Percentiles rank a stretch among this genome's conserved stretches.
Evolutionary conservation across 163 green algal genomes (phyloP).

Genomic region (Coccomyxa subellipsoidea): DNA sequence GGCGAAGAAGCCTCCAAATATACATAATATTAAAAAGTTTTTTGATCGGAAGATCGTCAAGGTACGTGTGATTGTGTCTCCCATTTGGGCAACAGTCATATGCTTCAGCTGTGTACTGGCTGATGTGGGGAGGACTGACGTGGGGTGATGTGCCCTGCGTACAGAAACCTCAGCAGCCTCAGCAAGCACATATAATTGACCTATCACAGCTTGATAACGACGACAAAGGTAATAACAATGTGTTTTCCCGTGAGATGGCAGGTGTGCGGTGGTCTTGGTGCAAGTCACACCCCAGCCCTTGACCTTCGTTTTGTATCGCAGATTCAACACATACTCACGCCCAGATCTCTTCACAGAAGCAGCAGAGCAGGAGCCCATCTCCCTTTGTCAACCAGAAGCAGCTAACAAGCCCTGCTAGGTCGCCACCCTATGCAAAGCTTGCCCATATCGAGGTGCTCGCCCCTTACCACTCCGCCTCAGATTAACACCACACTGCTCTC

Average conservation of each 20-base stretch:
- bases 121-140: too few species aligned
- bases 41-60: constrained; percentile 18
- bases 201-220: background rate
- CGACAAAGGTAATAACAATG: background rate
- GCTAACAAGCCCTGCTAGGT: background rate
- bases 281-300: too few species aligned
- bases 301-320: background rate
- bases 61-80: background rate
- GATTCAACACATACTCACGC: background rate
- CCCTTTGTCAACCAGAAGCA: background rate
- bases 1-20: background rate
- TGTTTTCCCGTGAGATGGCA: too few species aligned
- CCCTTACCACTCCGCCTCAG: too few species aligned
- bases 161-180: background rate
- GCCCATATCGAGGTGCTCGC: background rate
- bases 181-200: background rate
- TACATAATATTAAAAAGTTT: constrained; percentile 21
- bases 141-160: too few species aligned
- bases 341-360: background rate
- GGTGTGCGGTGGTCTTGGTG: too few species aligned
- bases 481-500: too few species aligned
- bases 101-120: too few species aligned
- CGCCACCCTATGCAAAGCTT: background rate
- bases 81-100: too few species aligned
- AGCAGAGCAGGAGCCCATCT: background rate